Base-by-base conservation (phyloP, 2,329 filamentous ascomycete species). In the Ascochyta lentis region DNA sequence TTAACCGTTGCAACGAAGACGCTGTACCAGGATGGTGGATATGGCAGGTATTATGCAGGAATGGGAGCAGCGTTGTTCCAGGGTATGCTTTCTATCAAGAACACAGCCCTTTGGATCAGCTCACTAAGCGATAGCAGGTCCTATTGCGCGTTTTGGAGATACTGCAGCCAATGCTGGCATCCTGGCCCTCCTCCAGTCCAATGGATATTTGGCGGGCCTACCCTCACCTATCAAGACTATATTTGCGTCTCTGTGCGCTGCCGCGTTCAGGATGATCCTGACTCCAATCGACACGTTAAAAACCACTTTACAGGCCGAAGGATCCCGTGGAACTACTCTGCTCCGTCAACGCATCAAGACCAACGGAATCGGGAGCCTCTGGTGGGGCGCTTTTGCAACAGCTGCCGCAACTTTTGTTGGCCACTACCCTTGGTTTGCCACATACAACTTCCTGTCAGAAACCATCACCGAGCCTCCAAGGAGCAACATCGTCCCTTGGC, bases 381-480 rank as follows among this genome's bases (percentile, higher is more conserved):
- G 68, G 68, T 71, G 68, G 68, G 68, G 68, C 13, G 60, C 67
- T n/a, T 67, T 69, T 27, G 68, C 67, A 2, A 71, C 68, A 6
- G 68, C 68, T 8, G 68, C 68, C 23, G 68, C 68, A 3, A 71
- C 68, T 0, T 71, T 71, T 29, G 66, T 70, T 0, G 68, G 68
- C 5, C 67, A 71, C 16, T 71, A 71, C 45, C 68, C 68, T 6
- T 71, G 68, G 68, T 71, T 71, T 35, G 67, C 67, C 1, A 62
- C 58, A 0, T 71, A 70, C 46, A 70, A 70, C 34, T 61, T 67
- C 23, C 59, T 71, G 0, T 71, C 68, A 0, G 65, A 67, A 9
- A 49, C 54, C 1, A 64, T 70, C 6, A 47, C 29, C 10, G 66
- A 69, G 48, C 67, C 68, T 6, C 49, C 62, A 0, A 65, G 54